A percentile compares a stretch with the other conserved stretches of the same genome.
Evolutionary conservation across 1,284 basidiomycete genomes (phyloP).

Genomic region (Ustilago shanxiensis): DNA sequence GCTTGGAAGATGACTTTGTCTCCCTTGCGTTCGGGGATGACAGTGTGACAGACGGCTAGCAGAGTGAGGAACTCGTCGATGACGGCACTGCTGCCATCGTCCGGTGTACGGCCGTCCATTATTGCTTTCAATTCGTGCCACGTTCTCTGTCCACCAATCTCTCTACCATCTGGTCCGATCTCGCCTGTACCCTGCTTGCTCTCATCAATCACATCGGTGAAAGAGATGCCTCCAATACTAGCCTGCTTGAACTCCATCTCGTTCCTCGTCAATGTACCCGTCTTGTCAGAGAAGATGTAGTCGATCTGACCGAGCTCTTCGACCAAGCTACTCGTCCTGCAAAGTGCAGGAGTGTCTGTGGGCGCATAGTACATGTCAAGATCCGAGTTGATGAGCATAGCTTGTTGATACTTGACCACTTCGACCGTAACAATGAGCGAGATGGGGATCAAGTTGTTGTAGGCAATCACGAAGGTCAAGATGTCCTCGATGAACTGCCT

Average conservation of each 20-base stretch:
- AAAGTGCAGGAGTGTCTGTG: constrained; percentile 95
- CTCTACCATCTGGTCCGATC: constrained; percentile 64
- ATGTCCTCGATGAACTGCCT: constrained; percentile 79
- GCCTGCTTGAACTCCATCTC: constrained; percentile 97
- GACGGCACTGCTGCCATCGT: constrained; percentile 73
- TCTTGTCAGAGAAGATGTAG: constrained; percentile 99
- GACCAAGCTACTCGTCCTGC: constrained; percentile 94
- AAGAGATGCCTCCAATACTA: constrained; percentile 87
- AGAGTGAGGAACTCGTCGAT: constrained; percentile 89
- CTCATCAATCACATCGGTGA: constrained; percentile 89
- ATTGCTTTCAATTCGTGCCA: constrained; percentile 80
- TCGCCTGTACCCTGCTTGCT: constrained; percentile 76
- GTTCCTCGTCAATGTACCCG: constrained; percentile 94
- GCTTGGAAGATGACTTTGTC: constrained; percentile 83
- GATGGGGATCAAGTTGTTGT: constrained; percentile 99
- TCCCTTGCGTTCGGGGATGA: constrained; percentile 88
- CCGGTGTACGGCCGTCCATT: constrained; percentile 71
- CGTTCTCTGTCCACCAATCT: constrained; percentile 77
- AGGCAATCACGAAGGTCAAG: constrained; percentile 96
- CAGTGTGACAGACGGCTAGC: constrained; percentile 96
- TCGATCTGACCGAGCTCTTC: constrained; percentile 99
- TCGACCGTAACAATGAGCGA: constrained; percentile 99
- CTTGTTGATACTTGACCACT: constrained; percentile 98
- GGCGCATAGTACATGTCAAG: constrained; percentile 82
- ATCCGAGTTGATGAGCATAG: constrained; percentile 95